A percentile compares a stretch with the other conserved stretches of the same genome.
These are phyloP conservation scores for Xylaria telfairii DNA, from an alignment of 495 filamentous ascomycete genomes.

Conservation along the genomic window DNA sequence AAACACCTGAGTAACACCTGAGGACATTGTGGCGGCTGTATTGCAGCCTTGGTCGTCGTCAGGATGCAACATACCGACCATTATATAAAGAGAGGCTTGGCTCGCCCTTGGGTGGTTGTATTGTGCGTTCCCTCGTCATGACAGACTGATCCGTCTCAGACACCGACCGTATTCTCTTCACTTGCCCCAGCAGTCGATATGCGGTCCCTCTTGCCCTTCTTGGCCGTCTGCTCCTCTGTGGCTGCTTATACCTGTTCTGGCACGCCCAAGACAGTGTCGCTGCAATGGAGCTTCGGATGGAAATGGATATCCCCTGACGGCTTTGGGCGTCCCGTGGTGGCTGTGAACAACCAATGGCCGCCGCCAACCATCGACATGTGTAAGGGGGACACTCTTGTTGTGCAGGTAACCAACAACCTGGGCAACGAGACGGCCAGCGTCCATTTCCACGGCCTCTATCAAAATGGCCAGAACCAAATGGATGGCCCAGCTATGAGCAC, in stretches of 20 bases:
- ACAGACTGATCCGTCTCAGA: no score
- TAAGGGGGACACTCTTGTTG: constrained; percentile 71
- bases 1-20: background rate
- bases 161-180: no score
- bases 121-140: background rate
- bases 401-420: constrained; percentile 74
- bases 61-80: background rate
- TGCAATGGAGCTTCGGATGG: constrained; percentile 72
- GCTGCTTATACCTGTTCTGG: constrained; percentile 7
- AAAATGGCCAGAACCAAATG: constrained; percentile 72
- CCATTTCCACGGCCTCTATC: constrained; percentile 83
- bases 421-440: constrained; percentile 72
- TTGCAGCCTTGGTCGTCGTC: background rate
- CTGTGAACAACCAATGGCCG: constrained; percentile 80
- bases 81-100: background rate
- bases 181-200: background rate
- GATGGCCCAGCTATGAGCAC: constrained; percentile 73
- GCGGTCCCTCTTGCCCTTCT: constrained; percentile 7
- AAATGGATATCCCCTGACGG: constrained; percentile 74
- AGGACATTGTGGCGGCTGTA: background rate
- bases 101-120: background rate
- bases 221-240: background rate
- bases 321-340: constrained; percentile 66
- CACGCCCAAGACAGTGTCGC: constrained; percentile 34
- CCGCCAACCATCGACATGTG: constrained; percentile 70